These are phyloP conservation scores for Ogataea nonfermentans DNA, from an alignment of 805 yeast genomes.

Conservation along the genomic window DNA sequence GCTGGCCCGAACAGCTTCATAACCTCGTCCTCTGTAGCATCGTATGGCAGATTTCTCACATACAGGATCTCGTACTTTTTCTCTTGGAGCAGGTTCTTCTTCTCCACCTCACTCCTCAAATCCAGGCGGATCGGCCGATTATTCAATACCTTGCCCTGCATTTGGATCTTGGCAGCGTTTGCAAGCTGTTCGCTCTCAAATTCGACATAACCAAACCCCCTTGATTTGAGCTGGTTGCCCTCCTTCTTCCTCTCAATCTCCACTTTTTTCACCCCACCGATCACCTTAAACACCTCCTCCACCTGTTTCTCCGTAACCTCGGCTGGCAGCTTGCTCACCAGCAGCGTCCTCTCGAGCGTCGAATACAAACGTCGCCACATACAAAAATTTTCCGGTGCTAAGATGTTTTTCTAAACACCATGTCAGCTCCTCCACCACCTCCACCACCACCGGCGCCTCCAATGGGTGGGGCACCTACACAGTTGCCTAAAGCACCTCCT, in stretches of 20 bases:
- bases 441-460: slow-evolving; percentile 42
- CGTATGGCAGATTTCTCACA: slow-evolving; percentile 30
- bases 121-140: slow-evolving; percentile 26
- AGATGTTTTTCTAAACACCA: slow-evolving; percentile 7
- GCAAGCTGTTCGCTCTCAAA: slow-evolving; percentile 24
- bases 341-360: slow-evolving; percentile 16
- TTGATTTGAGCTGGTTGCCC: slow-evolving; percentile 16
- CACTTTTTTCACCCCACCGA: slow-evolving; percentile 24
- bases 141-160: slow-evolving; percentile 34
- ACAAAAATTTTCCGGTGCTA: slow-evolving; percentile 8
- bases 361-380: slow-evolving; percentile 10
- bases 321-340: slow-evolving; percentile 25
- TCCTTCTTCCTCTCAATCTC: slow-evolving; percentile 16
- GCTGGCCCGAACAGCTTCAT: slow-evolving; percentile 26
- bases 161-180: slow-evolving; percentile 26
- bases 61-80: slow-evolving; percentile 26
- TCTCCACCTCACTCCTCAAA: slow-evolving; percentile 16
- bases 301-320: slow-evolving; percentile 24
- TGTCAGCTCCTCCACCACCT: slow-evolving; percentile 50
- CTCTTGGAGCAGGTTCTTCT: slow-evolving; percentile 3
- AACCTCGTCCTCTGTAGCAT: slow-evolving; percentile 25
- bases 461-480: slow-evolving; percentile 26
- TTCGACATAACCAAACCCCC: slow-evolving; percentile 28
- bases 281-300: slow-evolving; percentile 24
- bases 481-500: slow-evolving; percentile 30